Evolutionary conservation across 768 basidiomycete species (phyloP).

Genomic region (Lanmaoa rubissima): DNA sequence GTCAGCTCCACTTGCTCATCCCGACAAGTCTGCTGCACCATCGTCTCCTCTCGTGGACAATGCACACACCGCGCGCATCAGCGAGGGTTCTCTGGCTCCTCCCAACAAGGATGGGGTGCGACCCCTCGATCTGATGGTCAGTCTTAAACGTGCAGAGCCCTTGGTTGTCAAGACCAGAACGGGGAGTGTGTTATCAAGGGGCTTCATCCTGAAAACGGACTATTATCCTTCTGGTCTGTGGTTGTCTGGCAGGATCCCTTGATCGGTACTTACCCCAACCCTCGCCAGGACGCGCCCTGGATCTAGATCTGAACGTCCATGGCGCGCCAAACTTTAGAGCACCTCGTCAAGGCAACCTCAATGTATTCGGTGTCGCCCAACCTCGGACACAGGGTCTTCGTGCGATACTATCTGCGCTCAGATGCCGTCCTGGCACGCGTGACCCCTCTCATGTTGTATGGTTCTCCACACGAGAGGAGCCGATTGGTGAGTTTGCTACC

Average conservation of each 20-base stretch:
- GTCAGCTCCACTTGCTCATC: constrained; percentile 10
- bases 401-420: constrained; percentile 83
- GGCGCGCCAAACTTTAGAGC: constrained; percentile 96
- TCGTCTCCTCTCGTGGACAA: constrained; percentile 1
- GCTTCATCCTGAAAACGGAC: constrained; percentile 95
- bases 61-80: constrained; percentile 6
- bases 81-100: constrained; percentile 1
- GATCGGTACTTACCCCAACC: constrained; percentile 2
- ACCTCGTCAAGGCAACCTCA: constrained; percentile 72
- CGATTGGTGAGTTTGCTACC: constrained; percentile 60
- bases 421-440: constrained; percentile 62
- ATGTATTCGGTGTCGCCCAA: constrained; percentile 95
- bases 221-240: constrained; percentile 71
- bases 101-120: constrained; percentile 9
- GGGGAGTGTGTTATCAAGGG: constrained; percentile 81
- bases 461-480: constrained; percentile 97
- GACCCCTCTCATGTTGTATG: constrained; percentile 81
- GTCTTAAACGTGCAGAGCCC: constrained; percentile 62
- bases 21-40: constrained; percentile 5
- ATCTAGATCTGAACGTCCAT: constrained; percentile 87
- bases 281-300: constrained; percentile 72
- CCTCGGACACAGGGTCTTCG: constrained; percentile 90
- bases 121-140: constrained; percentile 59
- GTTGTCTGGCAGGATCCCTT: neutral
- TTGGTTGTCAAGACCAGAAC: constrained; percentile 79